Evolutionary conservation across 2,329 filamentous ascomycete species (phyloP).

Genomic region (Aspergillus neotritici): DNA sequence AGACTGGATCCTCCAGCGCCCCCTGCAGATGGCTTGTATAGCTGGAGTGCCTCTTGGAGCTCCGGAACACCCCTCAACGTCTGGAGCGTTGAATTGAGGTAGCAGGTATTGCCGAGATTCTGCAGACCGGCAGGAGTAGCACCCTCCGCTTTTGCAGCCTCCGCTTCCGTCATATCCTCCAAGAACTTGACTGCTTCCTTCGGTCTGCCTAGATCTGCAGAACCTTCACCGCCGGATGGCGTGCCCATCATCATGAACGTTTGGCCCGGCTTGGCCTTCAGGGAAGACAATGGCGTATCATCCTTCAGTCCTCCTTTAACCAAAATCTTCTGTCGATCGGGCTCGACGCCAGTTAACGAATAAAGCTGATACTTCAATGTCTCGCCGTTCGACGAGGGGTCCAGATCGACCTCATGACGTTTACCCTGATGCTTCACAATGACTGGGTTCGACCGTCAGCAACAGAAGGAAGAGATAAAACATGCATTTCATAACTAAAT

Average conservation of each 20-base stretch:
- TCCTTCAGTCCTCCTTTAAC: conserved; percentile 94
- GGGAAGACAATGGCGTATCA: conserved; percentile 77
- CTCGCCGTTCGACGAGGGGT: conserved; percentile 76
- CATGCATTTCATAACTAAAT: neutral
- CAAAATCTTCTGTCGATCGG: conserved; percentile 91
- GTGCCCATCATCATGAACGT: conserved; percentile 96
- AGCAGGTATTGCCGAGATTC: conserved; percentile 97
- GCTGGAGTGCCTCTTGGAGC: conserved; percentile 70
- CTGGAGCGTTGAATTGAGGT: conserved; percentile 96
- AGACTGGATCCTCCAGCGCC: conserved; percentile 30
- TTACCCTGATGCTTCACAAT: conserved; percentile 93
- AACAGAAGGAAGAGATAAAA: neutral
- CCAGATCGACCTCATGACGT: conserved; percentile 89
- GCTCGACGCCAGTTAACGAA: conserved; percentile 91
- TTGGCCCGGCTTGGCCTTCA: conserved; percentile 80
- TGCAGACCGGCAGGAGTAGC: conserved; percentile 81
- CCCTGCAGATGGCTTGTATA: conserved; percentile 48
- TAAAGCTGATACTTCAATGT: conserved; percentile 94
- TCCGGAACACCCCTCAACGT: conserved; percentile 83
- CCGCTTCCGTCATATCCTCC: conserved; percentile 96
- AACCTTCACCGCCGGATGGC: conserved; percentile 59
- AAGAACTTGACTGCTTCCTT: conserved; percentile 80
- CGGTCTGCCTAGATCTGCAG: conserved; percentile 60
- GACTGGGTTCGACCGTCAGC: conserved; percentile 51
- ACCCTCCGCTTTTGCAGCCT: conserved; percentile 73